Evolutionary conservation across 768 basidiomycete species (phyloP), one percentile per base, ranked within the genome.

Genomic region (Trametes punicea): DNA sequence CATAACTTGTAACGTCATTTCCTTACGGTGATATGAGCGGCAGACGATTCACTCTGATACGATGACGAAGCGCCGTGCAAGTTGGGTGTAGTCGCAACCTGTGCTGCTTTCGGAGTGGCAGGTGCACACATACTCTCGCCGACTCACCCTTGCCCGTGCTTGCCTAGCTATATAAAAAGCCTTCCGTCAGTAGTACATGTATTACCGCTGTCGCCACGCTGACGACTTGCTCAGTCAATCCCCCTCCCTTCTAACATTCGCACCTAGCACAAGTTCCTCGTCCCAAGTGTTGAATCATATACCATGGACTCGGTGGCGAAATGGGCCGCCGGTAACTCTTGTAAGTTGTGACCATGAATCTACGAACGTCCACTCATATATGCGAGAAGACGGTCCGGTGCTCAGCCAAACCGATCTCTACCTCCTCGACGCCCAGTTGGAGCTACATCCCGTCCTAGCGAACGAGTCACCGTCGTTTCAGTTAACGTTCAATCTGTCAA

Each of bases 341-440:
- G 63, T 64, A 26, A 16, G 62, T 57, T 9, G 23, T 16, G 1
- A 29, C 25, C 13, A 21, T 26, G n/a, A n/a, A n/a, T n/a, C n/a
- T n/a, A n/a, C n/a, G n/a, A n/a, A n/a, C 9, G 34, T 15, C 11
- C 13, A n/a, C 15, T 23, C 13, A 21, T 27, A 2, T 36, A 33
- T 46, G 44, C n/a, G n/a, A n/a, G n/a, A n/a, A 91, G 88, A 92
- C 70, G 90, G 88, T 0, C 90, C 90, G 5, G 81, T 92, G 6
- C 77, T 93, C 13, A 80, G 81, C 2, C 87, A 88, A 65, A 90
- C 88, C 0, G 90, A 93, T 65, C 77, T 93, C 13, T 93, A 90
- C 69, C 79, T 93, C 3, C 80, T 93, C 52, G 79, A 54, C 26
- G 46, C 82, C 4, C 81, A 84, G 15, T 76, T 93, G 2, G 81